Evolutionary conservation across 345 rosid genomes (phyloP), one percentile per base, ranked within the genome.

Genomic region (Dimocarpus longan): DNA sequence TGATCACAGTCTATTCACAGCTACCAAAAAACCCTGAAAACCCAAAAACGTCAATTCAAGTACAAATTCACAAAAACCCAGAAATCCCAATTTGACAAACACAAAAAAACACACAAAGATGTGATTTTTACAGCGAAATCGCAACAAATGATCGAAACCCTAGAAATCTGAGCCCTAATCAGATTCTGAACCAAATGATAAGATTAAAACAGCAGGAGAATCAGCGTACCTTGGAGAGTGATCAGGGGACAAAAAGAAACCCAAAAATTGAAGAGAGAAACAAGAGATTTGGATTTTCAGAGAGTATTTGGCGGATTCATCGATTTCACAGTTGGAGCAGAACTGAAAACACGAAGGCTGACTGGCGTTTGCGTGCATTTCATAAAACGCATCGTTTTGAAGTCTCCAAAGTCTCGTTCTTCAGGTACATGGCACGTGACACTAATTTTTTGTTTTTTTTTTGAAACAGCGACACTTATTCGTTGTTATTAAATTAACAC

Each of bases 131-230:
- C 59, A 16, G n/a, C n/a, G n/a, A 54, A 54, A 16, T 5, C 6
- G 59, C 59, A 54, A 11, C 1, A 68, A 40, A n/a, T 43, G 50
- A 40, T 40, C 71, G 12, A n/a, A 40, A n/a, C 42, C 52, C 28
- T 42, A 43, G 8, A 67, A 40, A 40, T 54, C 10, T 67, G 70
- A 39, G 1, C 48, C 6, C 48, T 6, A 48, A 67, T 67, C n/a
- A 71, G 59, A 63, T 16, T 63, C 2, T 57, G 56, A 68, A 74
- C 44, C 59, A 63, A 74, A 74, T 26, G 68, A 24, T 39, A 67
- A 21, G 22, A 32, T 52, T 10, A 2, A 32, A 18, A 32, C 6
- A 7, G 18, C 16, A 3, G 69, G n/a, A 8, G 44, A 32, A 44
- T 44, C 37, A 22, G 7, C 42, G 40, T 44, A 74, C 59, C 77